A percentile compares a stretch with the other conserved stretches of the same genome.
Conservation (phyloP, 257 asterid species). For the Cordia subcordata region DNA sequence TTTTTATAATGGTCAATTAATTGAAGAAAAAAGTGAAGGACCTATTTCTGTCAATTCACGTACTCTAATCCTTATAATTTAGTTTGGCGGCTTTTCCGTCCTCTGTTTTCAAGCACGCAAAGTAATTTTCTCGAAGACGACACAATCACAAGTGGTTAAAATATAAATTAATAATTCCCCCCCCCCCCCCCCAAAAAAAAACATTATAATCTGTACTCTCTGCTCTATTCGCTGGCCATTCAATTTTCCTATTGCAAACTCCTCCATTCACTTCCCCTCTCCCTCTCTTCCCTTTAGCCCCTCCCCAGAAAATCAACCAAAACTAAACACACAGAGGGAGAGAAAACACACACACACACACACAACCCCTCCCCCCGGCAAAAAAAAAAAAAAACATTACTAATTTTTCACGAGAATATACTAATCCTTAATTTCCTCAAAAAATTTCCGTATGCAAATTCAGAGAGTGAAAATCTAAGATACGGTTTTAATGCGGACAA, state of each 20-base stretch:
- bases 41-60: too few relatives aligned
- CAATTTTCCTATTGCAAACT: background rate
- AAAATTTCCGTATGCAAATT: background rate
- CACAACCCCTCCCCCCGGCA: too few relatives aligned
- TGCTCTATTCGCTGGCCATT: slow-evolving; percentile 42
- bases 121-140: background rate
- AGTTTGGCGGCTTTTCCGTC: background rate
- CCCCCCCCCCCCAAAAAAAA: too few relatives aligned
- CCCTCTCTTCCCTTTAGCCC: slow-evolving; percentile 11
- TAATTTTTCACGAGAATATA: too few relatives aligned
- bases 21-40: too few relatives aligned
- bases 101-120: background rate
- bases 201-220: slow-evolving; percentile 13
- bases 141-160: background rate
- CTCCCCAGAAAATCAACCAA: slow-evolving; percentile 29
- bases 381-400: too few relatives aligned
- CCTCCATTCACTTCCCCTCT: slow-evolving; percentile 15
- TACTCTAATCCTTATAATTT: background rate
- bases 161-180: too few relatives aligned
- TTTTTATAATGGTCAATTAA: too few relatives aligned
- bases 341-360: too few relatives aligned
- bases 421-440: background rate
- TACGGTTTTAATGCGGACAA: background rate
- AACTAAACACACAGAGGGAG: slow-evolving; percentile 12
- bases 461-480: too few relatives aligned